These are phyloP conservation scores for Arachnopeziza araneosa DNA, from an alignment of 2,329 filamentous ascomycete species.

Conservation along the genomic window DNA sequence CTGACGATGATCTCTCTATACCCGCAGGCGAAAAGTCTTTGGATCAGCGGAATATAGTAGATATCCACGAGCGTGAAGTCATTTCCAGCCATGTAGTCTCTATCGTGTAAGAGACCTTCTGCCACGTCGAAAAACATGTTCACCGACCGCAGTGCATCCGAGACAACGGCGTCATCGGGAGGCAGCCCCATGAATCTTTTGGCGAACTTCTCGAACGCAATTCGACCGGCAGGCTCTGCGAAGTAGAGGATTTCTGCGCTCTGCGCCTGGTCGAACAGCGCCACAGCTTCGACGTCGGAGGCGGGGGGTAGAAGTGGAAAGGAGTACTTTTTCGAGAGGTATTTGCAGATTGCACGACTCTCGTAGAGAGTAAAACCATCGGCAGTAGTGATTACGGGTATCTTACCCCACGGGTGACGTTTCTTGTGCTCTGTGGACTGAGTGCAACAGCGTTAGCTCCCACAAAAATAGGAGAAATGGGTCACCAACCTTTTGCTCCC, in stretches of 20 bases:
- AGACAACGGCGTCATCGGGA: conserved; percentile 36
- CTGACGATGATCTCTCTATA: conserved; percentile 33
- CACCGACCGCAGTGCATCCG: conserved; percentile 33
- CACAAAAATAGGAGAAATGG: conserved; percentile 16
- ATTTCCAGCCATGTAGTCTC: conserved; percentile 40
- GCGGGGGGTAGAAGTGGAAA: conserved; percentile 37
- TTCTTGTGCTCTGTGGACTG: conserved; percentile 34
- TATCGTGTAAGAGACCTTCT: conserved; percentile 35
- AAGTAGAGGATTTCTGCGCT: conserved; percentile 39
- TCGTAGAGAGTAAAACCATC: conserved; percentile 41
- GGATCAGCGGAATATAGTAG: conserved; percentile 41
- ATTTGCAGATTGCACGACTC: conserved; percentile 43
- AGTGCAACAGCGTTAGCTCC: conserved; percentile 22
- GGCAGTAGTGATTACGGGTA: conserved; percentile 35
- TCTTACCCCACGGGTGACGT: conserved; percentile 39
- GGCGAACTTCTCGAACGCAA: conserved; percentile 41
- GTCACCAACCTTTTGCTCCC: conserved; percentile 37
- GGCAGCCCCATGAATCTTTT: conserved; percentile 40
- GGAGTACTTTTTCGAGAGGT: conserved; percentile 40
- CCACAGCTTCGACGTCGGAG: conserved; percentile 36
- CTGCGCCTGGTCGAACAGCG: conserved; percentile 41
- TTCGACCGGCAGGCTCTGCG: conserved; percentile 37
- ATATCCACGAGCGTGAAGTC: conserved; percentile 41
- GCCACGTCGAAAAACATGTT: conserved; percentile 40
- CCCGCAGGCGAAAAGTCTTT: conserved; percentile 38